Evolutionary conservation across 345 rosid species (phyloP).

Genomic region (Kandelia obovata): DNA sequence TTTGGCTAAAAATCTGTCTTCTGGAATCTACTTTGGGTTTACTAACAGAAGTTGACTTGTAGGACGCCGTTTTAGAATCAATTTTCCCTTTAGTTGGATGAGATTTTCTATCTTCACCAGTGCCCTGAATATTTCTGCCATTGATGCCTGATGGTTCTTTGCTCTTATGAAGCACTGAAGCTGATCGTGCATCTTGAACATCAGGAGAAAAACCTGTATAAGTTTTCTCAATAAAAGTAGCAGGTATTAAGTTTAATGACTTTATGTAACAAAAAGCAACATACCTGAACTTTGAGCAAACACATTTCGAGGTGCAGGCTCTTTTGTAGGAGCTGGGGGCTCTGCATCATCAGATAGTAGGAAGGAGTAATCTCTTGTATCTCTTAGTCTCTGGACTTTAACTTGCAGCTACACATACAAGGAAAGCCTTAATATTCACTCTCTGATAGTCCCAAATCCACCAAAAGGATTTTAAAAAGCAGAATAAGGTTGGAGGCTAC

Average conservation of each 20-base stretch:
- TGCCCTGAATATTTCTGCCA: conserved; percentile 38
- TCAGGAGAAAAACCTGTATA: conserved; percentile 55
- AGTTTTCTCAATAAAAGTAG: conserved; percentile 56
- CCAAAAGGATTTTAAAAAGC: neutral
- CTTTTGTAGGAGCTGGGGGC: conserved; percentile 47
- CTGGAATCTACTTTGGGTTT: conserved; percentile 37
- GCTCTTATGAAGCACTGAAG: conserved; percentile 43
- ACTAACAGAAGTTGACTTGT: conserved; percentile 35
- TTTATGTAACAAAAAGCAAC: conserved; percentile 29
- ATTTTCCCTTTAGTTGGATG: conserved; percentile 29
- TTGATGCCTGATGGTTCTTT: conserved; percentile 40
- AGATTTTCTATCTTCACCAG: conserved; percentile 48
- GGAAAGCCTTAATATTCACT: neutral
- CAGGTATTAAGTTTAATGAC: neutral
- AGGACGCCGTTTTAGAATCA: conserved; percentile 31
- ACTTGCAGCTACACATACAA: conserved; percentile 35
- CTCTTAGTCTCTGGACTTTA: conserved; percentile 58
- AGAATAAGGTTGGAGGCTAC: neutral
- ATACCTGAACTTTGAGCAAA: conserved; percentile 45
- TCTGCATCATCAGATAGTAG: conserved; percentile 57
- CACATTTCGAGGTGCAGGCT: conserved; percentile 33
- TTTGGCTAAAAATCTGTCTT: conserved; percentile 40
- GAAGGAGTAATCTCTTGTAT: conserved; percentile 79
- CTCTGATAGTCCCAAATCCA: no score
- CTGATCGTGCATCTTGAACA: conserved; percentile 64